Evolutionary conservation across 2,329 filamentous ascomycete genomes (phyloP), one percentile per base, ranked within the genome.

Genomic region (Rugonectria rugulosa): DNA sequence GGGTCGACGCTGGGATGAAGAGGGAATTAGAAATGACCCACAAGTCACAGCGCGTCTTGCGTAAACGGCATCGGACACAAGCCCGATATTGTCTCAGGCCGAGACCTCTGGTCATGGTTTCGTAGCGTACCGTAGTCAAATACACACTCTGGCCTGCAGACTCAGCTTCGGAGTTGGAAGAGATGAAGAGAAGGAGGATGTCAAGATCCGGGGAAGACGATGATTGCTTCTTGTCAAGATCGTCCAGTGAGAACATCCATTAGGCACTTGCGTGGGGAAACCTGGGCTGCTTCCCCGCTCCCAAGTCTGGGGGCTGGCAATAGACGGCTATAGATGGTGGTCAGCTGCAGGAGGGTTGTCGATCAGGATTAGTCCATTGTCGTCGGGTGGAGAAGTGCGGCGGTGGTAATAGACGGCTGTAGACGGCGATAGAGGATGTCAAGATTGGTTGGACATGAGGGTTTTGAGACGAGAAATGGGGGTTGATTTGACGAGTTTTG

Each of bases 1-100:
- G n/a, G n/a, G n/a, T n/a, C n/a, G n/a, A n/a, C n/a, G n/a, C n/a
- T n/a, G n/a, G n/a, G n/a, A n/a, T n/a, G n/a, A n/a, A n/a, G n/a
- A n/a, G n/a, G n/a, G 34, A 27, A 27, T 27, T 27, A 11, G 6
- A 31, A 2, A 26, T 21, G 41, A 50, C 55, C 37, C 44, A 57
- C 55, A 57, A 45, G 38, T 57, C 55, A 20, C 55, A 55, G 36
- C 50, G 51, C 29, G 50, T 57, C n/a, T n/a, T n/a, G n/a, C n/a
- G n/a, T n/a, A n/a, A n/a, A 34, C 50, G 55, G 34, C 50, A 55
- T 23, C 55, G 52, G 41, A 54, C 40, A 19, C 50, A 57, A 3
- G 55, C 55, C n/a, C 51, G 44, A n/a, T 54, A 54, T 21, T 55
- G 51, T 46, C 55, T 27, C 32, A 54, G 31, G 8, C 55, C 55